phyloP scores from a whole-genome alignment of 177 flowering plant genomes.

The Vitis hybrid region DNA sequence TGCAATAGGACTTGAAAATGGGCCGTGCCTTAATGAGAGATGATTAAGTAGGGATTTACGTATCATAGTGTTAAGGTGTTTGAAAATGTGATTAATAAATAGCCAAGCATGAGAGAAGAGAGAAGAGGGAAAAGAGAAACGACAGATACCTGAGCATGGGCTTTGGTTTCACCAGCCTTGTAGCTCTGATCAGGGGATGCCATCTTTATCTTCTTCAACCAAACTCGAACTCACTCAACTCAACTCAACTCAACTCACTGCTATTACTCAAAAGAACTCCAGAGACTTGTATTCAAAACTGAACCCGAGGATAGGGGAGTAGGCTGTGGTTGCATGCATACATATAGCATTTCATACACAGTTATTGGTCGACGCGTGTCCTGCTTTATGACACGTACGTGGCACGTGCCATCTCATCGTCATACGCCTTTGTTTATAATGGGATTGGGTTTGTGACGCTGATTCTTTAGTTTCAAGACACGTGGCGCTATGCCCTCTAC shows the following conservation, averaged over 20 bases:
- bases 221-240: neutral
- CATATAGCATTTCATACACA: neutral
- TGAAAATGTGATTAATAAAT: too few relatives aligned
- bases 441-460: neutral
- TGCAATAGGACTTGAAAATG: neutral
- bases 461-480: too few relatives aligned
- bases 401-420: conserved; percentile 10
- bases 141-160: conserved; percentile 27
- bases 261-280: too few relatives aligned
- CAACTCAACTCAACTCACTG: neutral
- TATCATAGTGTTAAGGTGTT: too few relatives aligned
- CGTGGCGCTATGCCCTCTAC: too few relatives aligned
- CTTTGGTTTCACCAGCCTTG: conserved; percentile 52
- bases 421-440: neutral
- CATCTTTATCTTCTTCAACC: conserved; percentile 24
- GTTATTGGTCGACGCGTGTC: conserved; percentile 9
- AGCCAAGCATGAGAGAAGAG: too few relatives aligned
- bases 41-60: too few relatives aligned
- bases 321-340: neutral
- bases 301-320: neutral
- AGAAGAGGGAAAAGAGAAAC: neutral
- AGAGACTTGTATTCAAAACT: too few relatives aligned
- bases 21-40: too few relatives aligned
- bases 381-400: conserved; percentile 15
- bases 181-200: conserved; percentile 42